Evolutionary conservation across 1,284 basidiomycete genomes (phyloP).

Genomic region (Melampsora americana): DNA sequence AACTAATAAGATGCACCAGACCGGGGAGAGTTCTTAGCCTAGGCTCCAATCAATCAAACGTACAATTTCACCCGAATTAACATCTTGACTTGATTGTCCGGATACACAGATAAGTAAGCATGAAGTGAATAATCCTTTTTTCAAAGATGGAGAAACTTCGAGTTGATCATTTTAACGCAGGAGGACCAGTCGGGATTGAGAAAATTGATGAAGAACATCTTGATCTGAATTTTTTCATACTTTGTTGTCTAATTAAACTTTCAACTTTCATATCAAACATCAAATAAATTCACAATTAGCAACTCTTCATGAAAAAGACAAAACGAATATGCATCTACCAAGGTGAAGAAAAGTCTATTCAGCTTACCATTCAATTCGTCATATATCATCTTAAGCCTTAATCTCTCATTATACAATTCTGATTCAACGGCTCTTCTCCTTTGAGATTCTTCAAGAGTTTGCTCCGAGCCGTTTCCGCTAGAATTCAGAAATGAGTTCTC

Average conservation of each 20-base stretch:
- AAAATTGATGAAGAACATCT: conserved; percentile 14
- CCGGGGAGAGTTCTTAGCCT: too few relatives aligned
- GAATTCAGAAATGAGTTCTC: neutral
- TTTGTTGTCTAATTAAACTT: conserved; percentile 11
- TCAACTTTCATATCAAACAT: neutral
- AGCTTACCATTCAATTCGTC: conserved; percentile 19
- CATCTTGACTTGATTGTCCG: too few relatives aligned
- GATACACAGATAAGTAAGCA: too few relatives aligned
- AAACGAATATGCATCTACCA: too few relatives aligned
- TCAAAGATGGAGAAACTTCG: too few relatives aligned
- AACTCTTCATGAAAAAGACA: too few relatives aligned
- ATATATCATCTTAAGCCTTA: conserved; percentile 19
- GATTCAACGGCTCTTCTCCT: neutral
- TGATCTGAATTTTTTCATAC: conserved; percentile 22
- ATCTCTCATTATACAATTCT: conserved; percentile 5
- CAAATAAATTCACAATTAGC: neutral
- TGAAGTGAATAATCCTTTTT: too few relatives aligned
- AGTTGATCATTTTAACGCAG: neutral
- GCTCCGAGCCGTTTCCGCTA: neutral
- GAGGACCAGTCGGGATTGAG: conserved; percentile 10
- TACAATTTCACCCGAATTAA: too few relatives aligned
- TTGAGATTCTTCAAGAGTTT: neutral
- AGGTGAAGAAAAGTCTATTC: neutral
- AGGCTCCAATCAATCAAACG: too few relatives aligned
- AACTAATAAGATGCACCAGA: too few relatives aligned